These are phyloP conservation scores for Tulasnella sp. DNA, from an alignment of 768 basidiomycete species.

Conservation along the genomic window DNA sequence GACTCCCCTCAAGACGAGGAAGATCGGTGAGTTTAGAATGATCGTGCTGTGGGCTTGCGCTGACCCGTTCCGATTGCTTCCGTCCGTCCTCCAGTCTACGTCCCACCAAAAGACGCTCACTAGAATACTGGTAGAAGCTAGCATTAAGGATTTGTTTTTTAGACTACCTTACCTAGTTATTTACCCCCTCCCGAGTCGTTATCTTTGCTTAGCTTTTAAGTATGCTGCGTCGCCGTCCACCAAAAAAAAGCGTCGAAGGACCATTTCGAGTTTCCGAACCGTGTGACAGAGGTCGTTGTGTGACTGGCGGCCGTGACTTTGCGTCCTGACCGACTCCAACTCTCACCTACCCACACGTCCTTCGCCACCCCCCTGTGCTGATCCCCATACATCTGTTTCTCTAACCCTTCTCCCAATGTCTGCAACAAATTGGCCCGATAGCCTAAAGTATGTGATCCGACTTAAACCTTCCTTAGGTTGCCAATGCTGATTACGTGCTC, in stretches of 20 bases:
- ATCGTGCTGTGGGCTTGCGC: neutral
- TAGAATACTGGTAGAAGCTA: conserved; percentile 39
- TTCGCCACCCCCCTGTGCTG: neutral
- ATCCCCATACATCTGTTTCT: neutral
- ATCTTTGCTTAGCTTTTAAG: neutral
- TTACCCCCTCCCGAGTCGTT: conserved; percentile 17
- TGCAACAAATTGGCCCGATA: conserved; percentile 40
- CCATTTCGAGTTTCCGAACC: neutral
- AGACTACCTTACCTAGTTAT: conserved; percentile 13
- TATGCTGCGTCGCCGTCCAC: neutral
- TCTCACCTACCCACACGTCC: conserved; percentile 10
- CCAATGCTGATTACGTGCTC: neutral
- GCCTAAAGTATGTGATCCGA: conserved; percentile 39
- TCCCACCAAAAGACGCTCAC: conserved; percentile 44
- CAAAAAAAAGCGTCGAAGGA: neutral
- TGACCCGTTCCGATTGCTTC: conserved; percentile 36
- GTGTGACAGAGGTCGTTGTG: neutral
- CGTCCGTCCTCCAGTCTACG: conserved; percentile 44
- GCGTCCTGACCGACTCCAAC: neutral
- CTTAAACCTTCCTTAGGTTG: neutral
- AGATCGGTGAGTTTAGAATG: conserved; percentile 65
- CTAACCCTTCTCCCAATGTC: conserved; percentile 26
- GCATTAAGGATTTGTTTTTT: conserved; percentile 1
- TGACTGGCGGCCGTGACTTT: neutral
- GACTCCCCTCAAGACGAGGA: conserved; percentile 89